Evolutionary conservation across 257 asterid species (phyloP), one percentile per base, ranked within the genome.

Genomic region (Fraxinus americana): DNA sequence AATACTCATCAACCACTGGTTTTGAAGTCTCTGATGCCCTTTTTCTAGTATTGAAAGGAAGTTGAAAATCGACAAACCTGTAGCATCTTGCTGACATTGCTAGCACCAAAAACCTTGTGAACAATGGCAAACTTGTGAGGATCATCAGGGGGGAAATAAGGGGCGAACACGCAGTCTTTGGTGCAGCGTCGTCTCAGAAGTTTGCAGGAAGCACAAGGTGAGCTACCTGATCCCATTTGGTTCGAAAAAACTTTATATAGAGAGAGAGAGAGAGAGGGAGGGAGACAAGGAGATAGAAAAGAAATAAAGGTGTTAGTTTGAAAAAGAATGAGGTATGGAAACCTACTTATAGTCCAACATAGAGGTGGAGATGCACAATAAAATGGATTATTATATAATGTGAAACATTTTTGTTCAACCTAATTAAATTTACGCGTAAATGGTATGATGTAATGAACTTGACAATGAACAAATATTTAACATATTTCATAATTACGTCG

Each of bases 61-160:
- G 61, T 4, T 9, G 71, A 32, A 50, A 34, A 23, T 27, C 67
- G 67, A 76, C 34, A 45, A 50, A 94, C 98, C 97, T 94, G 98
- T 74, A 94, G 86, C 96, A 94, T 94, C 90, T 94, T 94, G 94
- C 96, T 90, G 75, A 94, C 87, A 39, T 94, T 94, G 87, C 98
- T 94, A 65, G 98, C 97, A 70, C 97, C 98, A 57, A 94, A 94
- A 11, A 94, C 96, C 89, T 92, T 94, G 88, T 94, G 98, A 71
- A 94, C 98, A 36, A 94, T 94, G 90, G 98, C 97, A 67, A 94
- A 94, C 88, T 94, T 94, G 74, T 92, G 97, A 75, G 98, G 98
- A 25, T 94, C 98, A 43, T 94, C 98, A 10, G 98, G 93, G 45
- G 98, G 97, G 68, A 92, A 94, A 73, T 94, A 91, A 14, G 97